These are phyloP conservation scores for Phylloboletellus chloephorus DNA, from an alignment of 1,284 basidiomycete genomes.

Conservation along the genomic window DNA sequence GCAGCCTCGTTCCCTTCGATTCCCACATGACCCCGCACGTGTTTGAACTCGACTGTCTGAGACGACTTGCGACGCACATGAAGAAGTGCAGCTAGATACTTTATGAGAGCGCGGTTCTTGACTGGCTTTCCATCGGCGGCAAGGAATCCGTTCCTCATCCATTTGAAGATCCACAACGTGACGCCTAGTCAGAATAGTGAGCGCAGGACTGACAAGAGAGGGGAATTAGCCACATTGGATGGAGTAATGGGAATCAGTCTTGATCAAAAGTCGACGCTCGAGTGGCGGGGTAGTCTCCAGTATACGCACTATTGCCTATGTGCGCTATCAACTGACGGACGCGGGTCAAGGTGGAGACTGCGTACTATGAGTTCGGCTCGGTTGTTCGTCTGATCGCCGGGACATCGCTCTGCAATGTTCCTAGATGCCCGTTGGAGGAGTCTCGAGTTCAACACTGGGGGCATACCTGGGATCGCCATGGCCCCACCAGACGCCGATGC, in stretches of 20 bases:
- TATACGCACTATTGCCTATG: constrained; percentile 68
- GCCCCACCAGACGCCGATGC: constrained; percentile 78
- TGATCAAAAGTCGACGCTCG: constrained; percentile 56
- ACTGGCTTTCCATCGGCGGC: constrained; percentile 48
- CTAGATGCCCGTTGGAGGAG: constrained; percentile 34
- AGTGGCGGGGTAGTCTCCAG: constrained; percentile 60
- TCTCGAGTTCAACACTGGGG: neutral
- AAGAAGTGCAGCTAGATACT: constrained; percentile 54
- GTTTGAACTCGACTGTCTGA: constrained; percentile 51
- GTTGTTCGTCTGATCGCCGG: constrained; percentile 84
- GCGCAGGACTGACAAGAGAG: neutral
- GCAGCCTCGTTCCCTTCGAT: constrained; percentile 75
- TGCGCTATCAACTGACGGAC: constrained; percentile 5
- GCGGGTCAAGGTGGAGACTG: neutral
- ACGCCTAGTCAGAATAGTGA: constrained; percentile 44
- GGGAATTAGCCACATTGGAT: constrained; percentile 51
- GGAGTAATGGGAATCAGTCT: constrained; percentile 73
- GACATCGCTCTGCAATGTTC: constrained; percentile 73
- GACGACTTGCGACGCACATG: constrained; percentile 42
- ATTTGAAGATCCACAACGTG: constrained; percentile 56
- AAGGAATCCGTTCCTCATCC: constrained; percentile 51
- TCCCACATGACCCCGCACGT: constrained; percentile 71
- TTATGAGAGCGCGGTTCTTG: constrained; percentile 61
- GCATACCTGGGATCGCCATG: constrained; percentile 51
- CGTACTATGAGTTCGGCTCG: constrained; percentile 78